Evolutionary conservation across 2,329 filamentous ascomycete genomes (phyloP).

Genomic region (Pleurostoma richardsiae): DNA sequence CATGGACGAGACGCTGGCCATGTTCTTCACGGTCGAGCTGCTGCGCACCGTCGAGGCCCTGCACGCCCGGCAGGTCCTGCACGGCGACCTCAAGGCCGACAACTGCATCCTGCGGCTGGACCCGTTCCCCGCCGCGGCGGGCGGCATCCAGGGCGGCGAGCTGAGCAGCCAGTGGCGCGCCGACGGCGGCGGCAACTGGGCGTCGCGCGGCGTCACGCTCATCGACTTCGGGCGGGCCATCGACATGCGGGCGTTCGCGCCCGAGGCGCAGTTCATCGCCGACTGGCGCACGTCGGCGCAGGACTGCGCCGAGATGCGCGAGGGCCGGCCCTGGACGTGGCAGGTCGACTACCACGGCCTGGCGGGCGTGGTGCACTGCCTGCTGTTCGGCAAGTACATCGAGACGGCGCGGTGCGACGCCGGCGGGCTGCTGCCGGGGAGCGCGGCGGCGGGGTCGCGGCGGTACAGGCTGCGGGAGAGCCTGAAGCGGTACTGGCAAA

Average conservation of each 20-base stretch:
- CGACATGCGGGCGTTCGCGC: constrained; percentile 80
- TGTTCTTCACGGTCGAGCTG: constrained; percentile 94
- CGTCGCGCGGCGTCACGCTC: constrained; percentile 70
- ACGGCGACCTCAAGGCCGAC: constrained; percentile 93
- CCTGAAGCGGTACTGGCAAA: constrained; percentile 95
- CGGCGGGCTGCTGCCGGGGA: constrained; percentile 37
- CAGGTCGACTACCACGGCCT: constrained; percentile 96
- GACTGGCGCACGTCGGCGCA: constrained; percentile 88
- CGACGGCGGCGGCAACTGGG: constrained; percentile 75
- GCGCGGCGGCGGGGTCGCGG: constrained; percentile 46
- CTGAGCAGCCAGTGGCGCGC: constrained; percentile 64
- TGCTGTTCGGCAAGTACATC: constrained; percentile 94
- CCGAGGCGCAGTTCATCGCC: constrained; percentile 80
- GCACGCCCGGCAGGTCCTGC: constrained; percentile 73
- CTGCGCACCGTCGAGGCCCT: constrained; percentile 85
- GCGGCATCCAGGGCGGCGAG: constrained; percentile 21
- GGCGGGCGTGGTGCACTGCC: constrained; percentile 78
- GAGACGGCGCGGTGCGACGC: constrained; percentile 62
- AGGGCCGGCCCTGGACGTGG: constrained; percentile 92
- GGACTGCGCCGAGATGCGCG: constrained; percentile 94
- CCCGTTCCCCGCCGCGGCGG: constrained; percentile 23
- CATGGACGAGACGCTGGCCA: constrained; percentile 86
- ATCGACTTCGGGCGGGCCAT: constrained; percentile 96
- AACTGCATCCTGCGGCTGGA: constrained; percentile 90
- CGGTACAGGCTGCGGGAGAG: constrained; percentile 76